A percentile compares a stretch with the other conserved stretches of the same genome.
phyloP scores from a whole-genome alignment of 1,284 basidiomycete genomes.

The Phellopilus nigrolimitatus region DNA sequence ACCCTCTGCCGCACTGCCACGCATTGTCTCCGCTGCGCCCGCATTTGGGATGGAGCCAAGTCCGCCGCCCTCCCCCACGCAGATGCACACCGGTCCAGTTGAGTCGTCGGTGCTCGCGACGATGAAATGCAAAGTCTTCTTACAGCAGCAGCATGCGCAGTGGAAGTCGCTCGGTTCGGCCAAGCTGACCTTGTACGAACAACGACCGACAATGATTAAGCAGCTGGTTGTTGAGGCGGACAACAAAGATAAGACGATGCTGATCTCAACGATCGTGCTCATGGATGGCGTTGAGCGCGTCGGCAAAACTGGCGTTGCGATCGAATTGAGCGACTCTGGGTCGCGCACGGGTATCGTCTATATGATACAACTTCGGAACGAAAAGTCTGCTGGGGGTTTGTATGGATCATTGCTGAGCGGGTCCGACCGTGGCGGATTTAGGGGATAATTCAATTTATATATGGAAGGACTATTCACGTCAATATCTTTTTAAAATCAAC shows the following conservation, averaged over 20 bases:
- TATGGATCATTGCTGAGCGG: slow-evolving; percentile 87
- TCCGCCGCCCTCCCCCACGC: slow-evolving; percentile 71
- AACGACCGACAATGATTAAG: slow-evolving; percentile 83
- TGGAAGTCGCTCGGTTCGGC: slow-evolving; percentile 95
- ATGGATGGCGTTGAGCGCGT: slow-evolving; percentile 97
- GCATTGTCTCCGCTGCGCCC: slow-evolving; percentile 44
- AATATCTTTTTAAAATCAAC: background rate
- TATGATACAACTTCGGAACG: slow-evolving; percentile 93
- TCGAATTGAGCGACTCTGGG: slow-evolving; percentile 91
- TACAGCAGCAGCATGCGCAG: slow-evolving; percentile 91
- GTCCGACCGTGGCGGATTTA: slow-evolving; percentile 48
- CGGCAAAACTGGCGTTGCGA: slow-evolving; percentile 94
- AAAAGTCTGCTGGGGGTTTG: slow-evolving; percentile 78
- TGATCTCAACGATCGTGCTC: slow-evolving; percentile 94
- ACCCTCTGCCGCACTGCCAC: slow-evolving; percentile 56
- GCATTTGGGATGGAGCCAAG: slow-evolving; percentile 55
- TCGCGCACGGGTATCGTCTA: slow-evolving; percentile 93
- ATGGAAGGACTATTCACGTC: slow-evolving; percentile 2
- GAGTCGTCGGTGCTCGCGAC: slow-evolving; percentile 78
- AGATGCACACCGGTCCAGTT: slow-evolving; percentile 55
- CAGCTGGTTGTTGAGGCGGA: slow-evolving; percentile 95
- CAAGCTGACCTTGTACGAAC: slow-evolving; percentile 81
- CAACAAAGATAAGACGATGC: slow-evolving; percentile 65
- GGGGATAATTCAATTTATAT: slow-evolving; percentile 6
- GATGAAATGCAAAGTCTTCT: slow-evolving; percentile 98